phyloP scores from a whole-genome alignment of 2,329 filamentous ascomycete genomes.

The Trichoderma oligosporum region DNA sequence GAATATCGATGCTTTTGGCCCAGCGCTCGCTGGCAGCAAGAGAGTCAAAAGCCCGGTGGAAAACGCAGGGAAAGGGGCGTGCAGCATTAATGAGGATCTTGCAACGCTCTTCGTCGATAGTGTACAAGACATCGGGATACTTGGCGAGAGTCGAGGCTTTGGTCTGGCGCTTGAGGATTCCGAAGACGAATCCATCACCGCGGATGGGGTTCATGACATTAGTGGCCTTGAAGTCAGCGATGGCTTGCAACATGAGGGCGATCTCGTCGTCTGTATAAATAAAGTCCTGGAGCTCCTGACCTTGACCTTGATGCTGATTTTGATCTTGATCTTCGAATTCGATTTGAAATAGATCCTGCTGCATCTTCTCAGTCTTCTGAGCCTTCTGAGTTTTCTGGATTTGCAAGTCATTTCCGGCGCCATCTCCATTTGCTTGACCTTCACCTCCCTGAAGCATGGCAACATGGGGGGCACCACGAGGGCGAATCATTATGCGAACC shows the following conservation, averaged over 20 bases:
- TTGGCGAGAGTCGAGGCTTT: constrained; percentile 9
- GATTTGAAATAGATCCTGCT: too few relatives aligned
- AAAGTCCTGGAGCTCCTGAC: constrained; percentile 38
- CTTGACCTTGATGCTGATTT: background rate
- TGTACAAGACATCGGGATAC: constrained; percentile 19
- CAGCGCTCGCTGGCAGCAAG: constrained; percentile 33
- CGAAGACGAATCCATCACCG: constrained; percentile 58
- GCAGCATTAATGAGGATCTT: constrained; percentile 40
- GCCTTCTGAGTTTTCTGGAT: too few relatives aligned
- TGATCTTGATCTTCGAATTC: too few relatives aligned
- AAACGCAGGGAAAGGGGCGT: constrained; percentile 44
- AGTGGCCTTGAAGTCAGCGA: constrained; percentile 37
- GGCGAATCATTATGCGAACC: constrained; percentile 54
- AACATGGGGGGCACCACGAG: constrained; percentile 31
- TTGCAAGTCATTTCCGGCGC: too few relatives aligned
- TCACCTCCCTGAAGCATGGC: background rate
- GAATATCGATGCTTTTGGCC: constrained; percentile 29
- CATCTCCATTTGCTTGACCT: too few relatives aligned
- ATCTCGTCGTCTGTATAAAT: constrained; percentile 46
- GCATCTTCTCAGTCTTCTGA: too few relatives aligned
- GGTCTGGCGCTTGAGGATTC: constrained; percentile 35
- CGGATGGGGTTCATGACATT: constrained; percentile 37
- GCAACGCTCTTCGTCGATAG: constrained; percentile 42
- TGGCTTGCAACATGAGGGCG: constrained; percentile 39
- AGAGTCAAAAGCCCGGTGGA: constrained; percentile 55